Evolutionary conservation across 2,329 filamentous ascomycete genomes (phyloP).

Genomic region (Fusarium haematococcum): DNA sequence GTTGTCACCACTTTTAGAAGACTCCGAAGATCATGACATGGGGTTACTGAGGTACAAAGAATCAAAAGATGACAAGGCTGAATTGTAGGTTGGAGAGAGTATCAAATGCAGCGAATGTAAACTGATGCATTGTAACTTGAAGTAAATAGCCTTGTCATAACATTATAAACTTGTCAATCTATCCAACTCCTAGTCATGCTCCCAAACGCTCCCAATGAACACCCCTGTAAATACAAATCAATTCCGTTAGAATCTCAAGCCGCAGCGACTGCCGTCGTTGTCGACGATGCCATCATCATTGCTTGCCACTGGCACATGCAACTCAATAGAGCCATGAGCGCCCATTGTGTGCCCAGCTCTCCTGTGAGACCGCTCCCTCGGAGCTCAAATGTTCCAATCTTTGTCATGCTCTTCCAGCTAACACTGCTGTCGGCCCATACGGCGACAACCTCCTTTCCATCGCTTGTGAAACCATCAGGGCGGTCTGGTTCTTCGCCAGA

Average conservation of each 20-base stretch:
- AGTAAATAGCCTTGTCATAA: neutral
- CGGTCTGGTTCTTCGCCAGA: neutral
- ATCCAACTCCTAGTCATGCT: neutral
- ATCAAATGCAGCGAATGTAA: neutral
- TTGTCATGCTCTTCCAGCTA: conserved; percentile 16
- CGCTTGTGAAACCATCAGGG: conserved; percentile 22
- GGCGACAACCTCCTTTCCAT: conserved; percentile 35
- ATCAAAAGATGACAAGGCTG: neutral
- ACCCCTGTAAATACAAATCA: neutral
- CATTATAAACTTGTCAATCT: neutral
- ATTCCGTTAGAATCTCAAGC: neutral
- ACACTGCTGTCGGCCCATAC: conserved; percentile 12
- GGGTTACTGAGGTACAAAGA: too few relatives aligned
- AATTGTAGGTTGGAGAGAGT: neutral
- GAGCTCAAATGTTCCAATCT: conserved; percentile 32
- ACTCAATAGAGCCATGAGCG: conserved; percentile 33
- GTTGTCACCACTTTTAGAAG: neutral
- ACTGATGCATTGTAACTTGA: neutral
- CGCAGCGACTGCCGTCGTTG: neutral
- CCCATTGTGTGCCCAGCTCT: conserved; percentile 30
- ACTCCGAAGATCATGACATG: neutral
- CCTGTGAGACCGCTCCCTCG: conserved; percentile 28
- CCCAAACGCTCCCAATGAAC: neutral
- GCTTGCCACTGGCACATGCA: conserved; percentile 28
- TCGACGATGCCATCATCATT: neutral